Percentiles rank a stretch among this genome's conserved stretches.
Evolutionary conservation across 139 green algal genomes (phyloP).

Genomic region (Deuterostichococcus epilithicus): DNA sequence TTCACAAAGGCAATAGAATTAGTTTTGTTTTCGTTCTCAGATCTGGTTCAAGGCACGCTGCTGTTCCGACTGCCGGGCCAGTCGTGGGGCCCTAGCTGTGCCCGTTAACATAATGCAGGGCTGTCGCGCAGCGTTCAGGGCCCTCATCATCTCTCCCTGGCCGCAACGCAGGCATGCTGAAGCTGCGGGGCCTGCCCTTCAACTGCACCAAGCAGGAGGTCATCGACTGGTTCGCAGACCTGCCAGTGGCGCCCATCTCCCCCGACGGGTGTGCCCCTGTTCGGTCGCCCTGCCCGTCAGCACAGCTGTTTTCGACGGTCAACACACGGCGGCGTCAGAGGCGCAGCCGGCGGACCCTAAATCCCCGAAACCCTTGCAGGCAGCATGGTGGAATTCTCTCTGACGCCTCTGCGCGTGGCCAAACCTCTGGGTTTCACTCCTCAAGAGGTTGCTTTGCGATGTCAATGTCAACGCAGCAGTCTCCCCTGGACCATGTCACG

Average conservation of each 20-base stretch:
- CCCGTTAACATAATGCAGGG: no score
- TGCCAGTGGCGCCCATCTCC: conserved; percentile 30
- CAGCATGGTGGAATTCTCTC: neutral
- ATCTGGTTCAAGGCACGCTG: no score
- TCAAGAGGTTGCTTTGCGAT: neutral
- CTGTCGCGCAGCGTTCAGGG: no score
- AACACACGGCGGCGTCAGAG: no score
- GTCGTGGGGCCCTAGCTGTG: no score
- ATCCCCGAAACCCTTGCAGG: no score
- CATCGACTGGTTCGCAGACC: conserved; percentile 76
- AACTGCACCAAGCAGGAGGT: conserved; percentile 69
- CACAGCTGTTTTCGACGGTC: neutral
- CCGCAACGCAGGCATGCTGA: conserved; percentile 42
- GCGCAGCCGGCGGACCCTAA: no score
- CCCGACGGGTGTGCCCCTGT: conserved; percentile 27
- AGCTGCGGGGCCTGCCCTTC: conserved; percentile 83
- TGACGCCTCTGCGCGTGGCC: neutral
- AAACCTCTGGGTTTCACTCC: neutral
- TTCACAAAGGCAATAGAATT: no score
- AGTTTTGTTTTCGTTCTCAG: no score
- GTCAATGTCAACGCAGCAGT: neutral
- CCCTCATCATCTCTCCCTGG: no score
- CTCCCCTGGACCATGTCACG: neutral
- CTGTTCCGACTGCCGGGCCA: no score
- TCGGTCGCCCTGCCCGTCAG: neutral